These are phyloP conservation scores for Inga laurina DNA, from an alignment of 306 rosid species.

Conservation along the genomic window DNA sequence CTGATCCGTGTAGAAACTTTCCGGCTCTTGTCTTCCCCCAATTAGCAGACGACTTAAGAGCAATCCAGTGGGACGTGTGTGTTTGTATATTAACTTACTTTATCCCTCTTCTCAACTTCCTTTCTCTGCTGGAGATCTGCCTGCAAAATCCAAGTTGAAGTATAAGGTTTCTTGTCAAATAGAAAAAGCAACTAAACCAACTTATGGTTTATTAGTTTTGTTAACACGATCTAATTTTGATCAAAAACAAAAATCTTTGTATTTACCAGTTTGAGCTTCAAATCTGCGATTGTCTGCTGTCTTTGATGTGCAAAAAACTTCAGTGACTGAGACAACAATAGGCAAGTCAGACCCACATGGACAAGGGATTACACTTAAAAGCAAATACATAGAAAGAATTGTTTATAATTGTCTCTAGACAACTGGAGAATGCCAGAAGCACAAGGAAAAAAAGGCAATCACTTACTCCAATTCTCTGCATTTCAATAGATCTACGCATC, in stretches of 20 bases:
- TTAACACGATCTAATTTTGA: conserved; percentile 23
- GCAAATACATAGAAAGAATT: conserved; percentile 7
- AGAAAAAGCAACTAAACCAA: neutral
- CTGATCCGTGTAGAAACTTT: conserved; percentile 25
- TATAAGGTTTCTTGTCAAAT: conserved; percentile 22
- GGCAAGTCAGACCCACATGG: conserved; percentile 25
- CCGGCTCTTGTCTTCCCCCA: conserved; percentile 7
- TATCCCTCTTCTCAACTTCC: conserved; percentile 35
- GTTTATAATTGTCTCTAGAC: neutral
- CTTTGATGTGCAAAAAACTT: conserved; percentile 67
- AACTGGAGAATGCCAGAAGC: neutral
- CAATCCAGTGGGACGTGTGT: conserved; percentile 10
- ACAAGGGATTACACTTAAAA: neutral
- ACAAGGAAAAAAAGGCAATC: conserved; percentile 22
- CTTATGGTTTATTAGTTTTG: neutral
- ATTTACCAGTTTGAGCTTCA: conserved; percentile 68
- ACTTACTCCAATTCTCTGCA: conserved; percentile 87
- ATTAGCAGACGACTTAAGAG: conserved; percentile 13
- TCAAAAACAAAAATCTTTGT: conserved; percentile 15
- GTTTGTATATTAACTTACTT: conserved; percentile 24
- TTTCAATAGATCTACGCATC: conserved; percentile 68
- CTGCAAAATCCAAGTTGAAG: conserved; percentile 45
- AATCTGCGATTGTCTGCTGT: conserved; percentile 52
- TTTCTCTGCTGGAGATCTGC: conserved; percentile 41
- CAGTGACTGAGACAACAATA: conserved; percentile 61